Conservation (phyloP, 495 filamentous ascomycete genomes). For the Pyronema omphalodes region DNA sequence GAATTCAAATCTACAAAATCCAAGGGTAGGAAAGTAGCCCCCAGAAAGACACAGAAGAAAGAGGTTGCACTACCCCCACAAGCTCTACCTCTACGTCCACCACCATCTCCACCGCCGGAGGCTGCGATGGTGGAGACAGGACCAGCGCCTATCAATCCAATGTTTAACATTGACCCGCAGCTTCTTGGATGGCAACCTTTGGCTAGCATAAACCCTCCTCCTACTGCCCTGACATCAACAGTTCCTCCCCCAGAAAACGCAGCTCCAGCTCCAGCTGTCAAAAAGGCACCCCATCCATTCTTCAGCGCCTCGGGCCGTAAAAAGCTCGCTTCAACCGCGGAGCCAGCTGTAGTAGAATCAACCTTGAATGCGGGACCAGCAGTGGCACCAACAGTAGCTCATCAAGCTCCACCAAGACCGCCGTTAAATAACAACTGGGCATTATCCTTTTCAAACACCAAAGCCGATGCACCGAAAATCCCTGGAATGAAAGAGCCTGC, state of each 20-base stretch:
- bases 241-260: constrained; percentile 7
- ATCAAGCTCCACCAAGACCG: constrained; percentile 5
- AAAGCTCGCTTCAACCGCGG: constrained; percentile 6
- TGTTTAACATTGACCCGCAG: too few species aligned
- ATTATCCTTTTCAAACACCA: constrained; percentile 5
- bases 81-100: background rate
- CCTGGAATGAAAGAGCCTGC: constrained; percentile 42
- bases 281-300: constrained; percentile 64
- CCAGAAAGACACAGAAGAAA: constrained; percentile 24
- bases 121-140: too few species aligned
- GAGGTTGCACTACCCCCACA: background rate
- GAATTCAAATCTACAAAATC: background rate
- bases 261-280: constrained; percentile 22
- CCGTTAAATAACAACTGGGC: background rate
- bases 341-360: constrained; percentile 2
- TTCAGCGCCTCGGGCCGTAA: constrained; percentile 31
- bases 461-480: constrained; percentile 32
- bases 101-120: background rate
- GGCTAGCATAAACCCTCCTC: background rate
- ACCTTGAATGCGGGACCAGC: background rate
- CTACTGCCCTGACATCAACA: constrained; percentile 1
- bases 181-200: too few species aligned
- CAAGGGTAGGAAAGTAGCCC: background rate
- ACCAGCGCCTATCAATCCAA: too few species aligned
- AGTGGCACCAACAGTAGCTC: background rate